phyloP scores from a whole-genome alignment of 805 yeast species.

The Starmerella vaccinii region DNA sequence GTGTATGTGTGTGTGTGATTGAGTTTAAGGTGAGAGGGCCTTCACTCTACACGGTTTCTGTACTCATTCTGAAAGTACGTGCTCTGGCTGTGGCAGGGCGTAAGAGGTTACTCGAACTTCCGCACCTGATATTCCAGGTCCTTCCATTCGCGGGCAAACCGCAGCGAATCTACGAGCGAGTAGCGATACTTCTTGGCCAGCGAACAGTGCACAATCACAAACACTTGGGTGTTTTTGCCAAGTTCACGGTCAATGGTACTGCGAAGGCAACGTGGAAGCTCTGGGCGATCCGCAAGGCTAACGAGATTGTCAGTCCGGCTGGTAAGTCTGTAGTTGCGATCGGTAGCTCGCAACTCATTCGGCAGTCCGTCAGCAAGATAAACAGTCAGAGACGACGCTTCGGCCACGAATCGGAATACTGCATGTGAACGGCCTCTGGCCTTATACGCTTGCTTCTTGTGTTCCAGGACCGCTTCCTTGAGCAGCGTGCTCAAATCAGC shows the following conservation, averaged over 20 bases:
- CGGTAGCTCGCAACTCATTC: neutral
- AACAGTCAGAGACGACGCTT: neutral
- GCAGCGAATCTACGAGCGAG: neutral
- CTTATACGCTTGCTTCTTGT: neutral
- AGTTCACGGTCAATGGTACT: neutral
- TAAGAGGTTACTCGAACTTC: neutral
- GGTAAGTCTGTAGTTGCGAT: neutral
- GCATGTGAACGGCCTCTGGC: neutral
- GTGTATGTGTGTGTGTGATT: too few species aligned
- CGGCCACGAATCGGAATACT: constrained; percentile 1
- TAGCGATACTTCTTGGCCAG: neutral
- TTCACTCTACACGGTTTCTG: too few species aligned
- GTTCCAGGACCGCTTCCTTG: neutral
- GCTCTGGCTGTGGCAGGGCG: neutral
- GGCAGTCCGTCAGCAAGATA: neutral
- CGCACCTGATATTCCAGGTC: neutral
- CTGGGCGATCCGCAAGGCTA: neutral
- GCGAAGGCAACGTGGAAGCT: neutral
- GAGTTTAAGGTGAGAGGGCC: too few species aligned
- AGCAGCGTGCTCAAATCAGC: neutral
- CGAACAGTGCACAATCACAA: neutral
- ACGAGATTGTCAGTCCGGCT: neutral
- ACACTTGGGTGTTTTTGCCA: neutral
- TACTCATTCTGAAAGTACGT: too few species aligned
- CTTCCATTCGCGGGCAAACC: neutral